A percentile compares a stretch with the other conserved stretches of the same genome.
These are phyloP conservation scores for Ambrosia hybrid DNA, from an alignment of 140 eudicot species.

Conservation along the genomic window DNA sequence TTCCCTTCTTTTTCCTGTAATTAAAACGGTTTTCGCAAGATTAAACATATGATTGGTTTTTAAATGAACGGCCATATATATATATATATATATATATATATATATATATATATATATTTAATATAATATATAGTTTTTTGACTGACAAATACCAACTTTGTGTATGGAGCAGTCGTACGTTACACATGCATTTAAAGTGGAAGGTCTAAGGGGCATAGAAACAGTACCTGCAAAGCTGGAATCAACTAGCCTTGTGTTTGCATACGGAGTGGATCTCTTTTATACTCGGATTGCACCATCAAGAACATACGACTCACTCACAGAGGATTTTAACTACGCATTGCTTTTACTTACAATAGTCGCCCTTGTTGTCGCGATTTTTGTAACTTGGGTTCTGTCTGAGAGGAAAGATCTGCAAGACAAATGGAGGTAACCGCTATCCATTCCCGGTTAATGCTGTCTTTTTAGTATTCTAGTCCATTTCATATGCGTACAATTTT, in stretches of 20 bases:
- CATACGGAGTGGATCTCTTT: constrained; percentile 88
- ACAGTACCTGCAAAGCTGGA: constrained; percentile 92
- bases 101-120: too few relatives aligned
- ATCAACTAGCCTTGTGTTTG: constrained; percentile 89
- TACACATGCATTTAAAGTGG: constrained; percentile 91
- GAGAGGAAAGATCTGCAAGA: constrained; percentile 97
- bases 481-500: constrained; percentile 10
- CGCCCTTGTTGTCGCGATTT: constrained; percentile 82
- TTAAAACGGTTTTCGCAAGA: not conserved
- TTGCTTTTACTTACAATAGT: constrained; percentile 82
- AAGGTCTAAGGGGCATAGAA: constrained; percentile 89
- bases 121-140: not conserved
- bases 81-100: too few relatives aligned
- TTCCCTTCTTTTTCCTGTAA: not conserved
- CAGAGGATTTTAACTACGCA: constrained; percentile 97
- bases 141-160: not conserved
- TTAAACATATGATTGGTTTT: too few relatives aligned
- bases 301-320: constrained; percentile 90
- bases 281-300: constrained; percentile 94
- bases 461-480: not conserved
- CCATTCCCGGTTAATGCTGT: not conserved
- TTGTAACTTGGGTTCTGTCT: constrained; percentile 92
- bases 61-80: too few relatives aligned
- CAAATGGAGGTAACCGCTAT: constrained; percentile 71
- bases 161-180: constrained; percentile 65